Conservation (phyloP, 2,329 filamentous ascomycete species). For the Beauveria sp. region DNA sequence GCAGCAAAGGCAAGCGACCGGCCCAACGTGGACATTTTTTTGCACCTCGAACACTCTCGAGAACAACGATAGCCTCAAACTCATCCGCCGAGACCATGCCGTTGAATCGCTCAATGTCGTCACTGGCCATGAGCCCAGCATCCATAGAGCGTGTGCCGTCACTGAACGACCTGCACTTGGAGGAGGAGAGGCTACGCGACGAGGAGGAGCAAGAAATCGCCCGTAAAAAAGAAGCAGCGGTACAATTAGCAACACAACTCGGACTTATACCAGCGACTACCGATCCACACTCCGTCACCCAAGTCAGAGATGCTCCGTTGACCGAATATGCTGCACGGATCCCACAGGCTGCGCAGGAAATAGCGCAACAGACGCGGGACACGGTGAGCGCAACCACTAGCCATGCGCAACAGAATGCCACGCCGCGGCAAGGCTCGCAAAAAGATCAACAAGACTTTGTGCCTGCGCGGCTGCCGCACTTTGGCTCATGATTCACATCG, state of each 20-base stretch:
- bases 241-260: constrained; percentile 40
- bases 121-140: constrained; percentile 27
- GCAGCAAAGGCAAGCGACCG: constrained; percentile 52
- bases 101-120: constrained; percentile 19
- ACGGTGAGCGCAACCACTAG: neutral
- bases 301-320: constrained; percentile 16
- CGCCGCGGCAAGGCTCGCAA: constrained; percentile 7
- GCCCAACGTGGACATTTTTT: constrained; percentile 21
- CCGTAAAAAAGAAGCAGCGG: constrained; percentile 44
- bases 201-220: constrained; percentile 48
- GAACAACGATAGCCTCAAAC: constrained; percentile 46
- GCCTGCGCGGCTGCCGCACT: constrained; percentile 50
- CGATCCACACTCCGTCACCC: constrained; percentile 9
- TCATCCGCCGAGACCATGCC: constrained; percentile 27
- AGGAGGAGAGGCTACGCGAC: constrained; percentile 42
- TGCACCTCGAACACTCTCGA: constrained; percentile 46
- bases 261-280: constrained; percentile 31
- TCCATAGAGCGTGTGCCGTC: constrained; percentile 35
- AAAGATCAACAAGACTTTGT: constrained; percentile 35
- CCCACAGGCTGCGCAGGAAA: constrained; percentile 15
- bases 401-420: constrained; percentile 12
- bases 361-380: neutral
- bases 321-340: constrained; percentile 26
- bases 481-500: constrained; percentile 29
- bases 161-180: constrained; percentile 42